Evolutionary conservation across 176 grass and related monocot genomes (phyloP).

Genomic region (Urochloa ruziziensis): DNA sequence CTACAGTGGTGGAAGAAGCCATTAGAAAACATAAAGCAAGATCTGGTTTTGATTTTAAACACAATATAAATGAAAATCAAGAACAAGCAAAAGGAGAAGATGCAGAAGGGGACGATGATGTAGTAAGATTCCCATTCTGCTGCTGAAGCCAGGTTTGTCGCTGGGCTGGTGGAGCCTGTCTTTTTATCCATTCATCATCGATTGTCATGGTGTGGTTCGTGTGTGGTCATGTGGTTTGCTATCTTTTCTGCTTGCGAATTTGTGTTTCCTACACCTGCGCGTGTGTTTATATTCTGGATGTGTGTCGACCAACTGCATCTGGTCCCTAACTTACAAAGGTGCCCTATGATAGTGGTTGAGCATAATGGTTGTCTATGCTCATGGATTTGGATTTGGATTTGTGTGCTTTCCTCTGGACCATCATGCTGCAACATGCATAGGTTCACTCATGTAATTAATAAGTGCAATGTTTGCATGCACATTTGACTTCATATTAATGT

Average conservation of each 20-base stretch:
- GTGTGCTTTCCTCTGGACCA: background rate
- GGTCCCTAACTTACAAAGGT: background rate
- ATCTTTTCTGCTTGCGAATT: background rate
- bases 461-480: background rate
- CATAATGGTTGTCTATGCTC: conserved; percentile 2
- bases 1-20: background rate
- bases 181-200: background rate
- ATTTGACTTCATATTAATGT: background rate
- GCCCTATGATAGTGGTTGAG: background rate
- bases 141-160: too few species aligned
- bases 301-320: background rate
- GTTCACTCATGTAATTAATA: conserved; percentile 11
- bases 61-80: background rate
- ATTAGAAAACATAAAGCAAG: background rate
- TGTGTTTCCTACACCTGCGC: too few species aligned
- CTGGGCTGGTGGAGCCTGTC: too few species aligned
- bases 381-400: background rate
- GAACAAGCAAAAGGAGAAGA: background rate
- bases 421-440: background rate
- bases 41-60: background rate
- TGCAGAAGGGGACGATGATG: background rate
- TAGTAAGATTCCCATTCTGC: background rate
- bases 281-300: background rate
- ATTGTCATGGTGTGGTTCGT: background rate
- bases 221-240: background rate